These are phyloP conservation scores for Citrus sp. DNA, from an alignment of 345 rosid genomes.

Conservation along the genomic window DNA sequence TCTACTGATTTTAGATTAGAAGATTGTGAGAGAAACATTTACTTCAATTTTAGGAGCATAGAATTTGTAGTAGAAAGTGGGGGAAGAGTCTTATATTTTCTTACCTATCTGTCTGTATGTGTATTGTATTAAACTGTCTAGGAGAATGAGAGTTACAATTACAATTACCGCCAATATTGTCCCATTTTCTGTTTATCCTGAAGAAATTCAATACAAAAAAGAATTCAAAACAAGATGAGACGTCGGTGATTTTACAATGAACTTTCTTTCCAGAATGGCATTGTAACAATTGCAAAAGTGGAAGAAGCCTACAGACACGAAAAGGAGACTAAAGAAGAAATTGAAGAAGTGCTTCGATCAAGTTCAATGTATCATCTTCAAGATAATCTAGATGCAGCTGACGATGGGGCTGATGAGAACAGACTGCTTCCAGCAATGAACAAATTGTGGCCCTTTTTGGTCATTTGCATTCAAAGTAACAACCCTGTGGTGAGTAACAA, in stretches of 20 bases:
- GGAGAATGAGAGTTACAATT: too few relatives aligned
- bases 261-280: constrained; percentile 51
- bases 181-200: not conserved
- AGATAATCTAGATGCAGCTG: constrained; percentile 52
- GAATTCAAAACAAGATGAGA: not conserved
- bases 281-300: constrained; percentile 61
- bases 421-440: constrained; percentile 90
- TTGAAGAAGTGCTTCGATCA: constrained; percentile 57
- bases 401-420: constrained; percentile 72
- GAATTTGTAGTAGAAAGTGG: not conserved
- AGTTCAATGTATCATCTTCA: constrained; percentile 63
- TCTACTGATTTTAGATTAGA: not conserved
- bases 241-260: not conserved
- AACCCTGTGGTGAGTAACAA: constrained; percentile 52
- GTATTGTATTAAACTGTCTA: too few relatives aligned
- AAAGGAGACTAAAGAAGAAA: constrained; percentile 57
- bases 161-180: not conserved
- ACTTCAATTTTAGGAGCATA: not conserved
- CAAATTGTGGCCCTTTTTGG: constrained; percentile 84
- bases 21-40: not conserved
- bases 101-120: too few relatives aligned
- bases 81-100: too few relatives aligned
- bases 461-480: constrained; percentile 59
- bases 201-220: not conserved
- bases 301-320: constrained; percentile 78